Conservation (phyloP, 83 land plant genomes). For the Diphasiastrum complanatum region DNA sequence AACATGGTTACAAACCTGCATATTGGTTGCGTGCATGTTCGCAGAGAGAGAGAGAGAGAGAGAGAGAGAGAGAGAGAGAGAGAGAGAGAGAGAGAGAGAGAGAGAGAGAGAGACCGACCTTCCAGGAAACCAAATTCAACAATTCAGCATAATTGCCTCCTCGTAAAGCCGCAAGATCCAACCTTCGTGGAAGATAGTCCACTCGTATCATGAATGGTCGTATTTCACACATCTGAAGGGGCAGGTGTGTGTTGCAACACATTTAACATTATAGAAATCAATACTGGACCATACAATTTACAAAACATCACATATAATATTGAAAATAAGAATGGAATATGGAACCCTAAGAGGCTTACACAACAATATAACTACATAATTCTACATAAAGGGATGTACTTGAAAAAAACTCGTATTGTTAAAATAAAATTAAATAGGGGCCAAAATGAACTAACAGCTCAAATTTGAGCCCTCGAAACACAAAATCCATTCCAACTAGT, state of each 20-base stretch:
- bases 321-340: neutral
- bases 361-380: neutral
- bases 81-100: too few relatives aligned
- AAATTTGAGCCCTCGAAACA: too few relatives aligned
- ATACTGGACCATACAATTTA: neutral
- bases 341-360: neutral
- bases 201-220: constrained; percentile 65
- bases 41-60: too few relatives aligned
- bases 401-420: too few relatives aligned
- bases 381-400: too few relatives aligned
- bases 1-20: too few relatives aligned
- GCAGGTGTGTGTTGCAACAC: neutral
- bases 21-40: too few relatives aligned
- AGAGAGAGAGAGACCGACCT: constrained; percentile 41
- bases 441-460: too few relatives aligned
- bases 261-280: neutral
- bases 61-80: too few relatives aligned
- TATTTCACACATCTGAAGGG: constrained; percentile 74
- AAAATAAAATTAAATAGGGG: too few relatives aligned
- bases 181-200: constrained; percentile 68
- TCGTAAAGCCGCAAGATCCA: constrained; percentile 65
- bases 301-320: neutral
- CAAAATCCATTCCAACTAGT: too few relatives aligned
- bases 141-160: constrained; percentile 82
- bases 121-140: constrained; percentile 83